Base-by-base conservation (phyloP, 2,329 filamentous ascomycete genomes). In the Fusarium paranaense region DNA sequence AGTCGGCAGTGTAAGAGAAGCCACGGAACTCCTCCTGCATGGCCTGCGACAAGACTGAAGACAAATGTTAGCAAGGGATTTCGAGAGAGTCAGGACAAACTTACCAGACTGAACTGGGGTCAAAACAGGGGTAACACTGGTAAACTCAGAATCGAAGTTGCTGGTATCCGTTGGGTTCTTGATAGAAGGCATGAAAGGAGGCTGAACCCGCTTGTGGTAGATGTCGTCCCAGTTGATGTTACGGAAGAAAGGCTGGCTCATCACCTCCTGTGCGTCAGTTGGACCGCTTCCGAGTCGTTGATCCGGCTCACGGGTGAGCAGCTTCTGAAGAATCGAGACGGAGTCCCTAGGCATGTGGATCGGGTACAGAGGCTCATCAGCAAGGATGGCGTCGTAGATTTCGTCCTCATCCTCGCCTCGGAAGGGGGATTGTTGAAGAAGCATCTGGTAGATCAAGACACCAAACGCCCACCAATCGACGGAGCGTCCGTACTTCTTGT, bases 391-490 rank as follows among this genome's bases (percentile, higher is more conserved):
- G 79, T 99, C 97, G 86, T 99, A 99, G 73, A 99, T 99, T 85
- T 99, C 97, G 81, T 99, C 97, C 81, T 99, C 97, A 78, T 99
- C 97, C 83, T 99, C 97, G 80, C 97, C 97, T 78, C 97, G 93
- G 93, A 99, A 99, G 0, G 97, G 97, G 33, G 96, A 98, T 83
- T 99, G 97, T 81, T 99, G 97, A 58, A 99, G 90, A 66, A 99
- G 93, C 97, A 99, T 99, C 84, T 99, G 97, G 86, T 99, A 99
- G 79, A 99, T 99, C 78, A 99, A 86, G 35, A 99, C 97, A 82
- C 97, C 97, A 84, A 99, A 99, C 8, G 97, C 97, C 97, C 97
- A 99, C 97, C 97, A 99, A 83, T 99, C 97, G 50, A 99, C 97
- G 18, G 97, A 95, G 67, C 97, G 93, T 54, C 95, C 96, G 80